A percentile compares a stretch with the other conserved stretches of the same genome.
phyloP scores from a whole-genome alignment of 805 yeast genomes.

The Spathaspora hagerdaliae region DNA sequence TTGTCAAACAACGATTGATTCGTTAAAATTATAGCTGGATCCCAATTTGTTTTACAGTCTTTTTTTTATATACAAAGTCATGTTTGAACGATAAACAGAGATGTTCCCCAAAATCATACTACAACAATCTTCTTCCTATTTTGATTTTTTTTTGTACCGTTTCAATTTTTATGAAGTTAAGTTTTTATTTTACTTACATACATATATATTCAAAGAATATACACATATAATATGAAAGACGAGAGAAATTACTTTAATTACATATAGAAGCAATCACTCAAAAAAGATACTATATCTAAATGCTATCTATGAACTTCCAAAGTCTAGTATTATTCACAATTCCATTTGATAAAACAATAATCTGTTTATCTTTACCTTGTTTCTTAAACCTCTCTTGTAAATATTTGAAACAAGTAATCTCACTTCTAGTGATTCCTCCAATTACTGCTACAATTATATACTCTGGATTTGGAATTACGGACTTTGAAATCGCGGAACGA shows the following conservation, averaged over 20 bases:
- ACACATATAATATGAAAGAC: neutral
- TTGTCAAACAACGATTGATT: too few relatives aligned
- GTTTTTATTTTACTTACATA: neutral
- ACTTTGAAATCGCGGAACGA: conserved; percentile 7
- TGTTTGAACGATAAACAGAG: too few relatives aligned
- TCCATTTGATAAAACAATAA: conserved; percentile 43
- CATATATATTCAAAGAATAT: neutral
- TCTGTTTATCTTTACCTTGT: conserved; percentile 24
- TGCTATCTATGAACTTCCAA: conserved; percentile 1
- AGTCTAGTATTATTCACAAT: conserved; percentile 35
- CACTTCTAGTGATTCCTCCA: conserved; percentile 88
- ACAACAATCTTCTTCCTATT: too few relatives aligned
- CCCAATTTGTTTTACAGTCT: too few relatives aligned
- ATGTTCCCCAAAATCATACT: too few relatives aligned
- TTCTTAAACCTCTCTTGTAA: conserved; percentile 45
- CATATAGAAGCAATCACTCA: too few relatives aligned
- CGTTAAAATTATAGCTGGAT: too few relatives aligned
- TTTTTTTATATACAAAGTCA: too few relatives aligned
- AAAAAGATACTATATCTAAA: neutral
- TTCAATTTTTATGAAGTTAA: neutral
- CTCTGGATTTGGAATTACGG: conserved; percentile 2
- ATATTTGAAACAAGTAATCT: conserved; percentile 65
- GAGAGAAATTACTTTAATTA: too few relatives aligned
- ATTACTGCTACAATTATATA: conserved; percentile 51
- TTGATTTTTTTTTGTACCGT: neutral